These are phyloP conservation scores for Penicillium sp. DNA, from an alignment of 2,329 filamentous ascomycete genomes.

Conservation along the genomic window DNA sequence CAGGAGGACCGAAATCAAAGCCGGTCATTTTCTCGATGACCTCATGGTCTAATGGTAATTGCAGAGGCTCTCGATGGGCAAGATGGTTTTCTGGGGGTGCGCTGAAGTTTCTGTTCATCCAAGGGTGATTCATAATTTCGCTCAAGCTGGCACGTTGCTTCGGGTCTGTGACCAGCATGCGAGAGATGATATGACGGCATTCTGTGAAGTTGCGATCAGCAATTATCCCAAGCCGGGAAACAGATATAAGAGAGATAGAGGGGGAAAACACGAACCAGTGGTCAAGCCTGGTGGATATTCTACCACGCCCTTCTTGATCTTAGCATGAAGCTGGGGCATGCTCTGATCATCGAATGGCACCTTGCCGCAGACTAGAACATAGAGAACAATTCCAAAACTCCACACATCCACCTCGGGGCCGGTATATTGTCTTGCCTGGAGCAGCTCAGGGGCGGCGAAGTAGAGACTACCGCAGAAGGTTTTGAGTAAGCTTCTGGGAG, in stretches of 20 bases:
- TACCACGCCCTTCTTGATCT: constrained; percentile 96
- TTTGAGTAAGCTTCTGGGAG: constrained; percentile 81
- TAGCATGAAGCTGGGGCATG: constrained; percentile 96
- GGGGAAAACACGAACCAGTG: constrained; percentile 69
- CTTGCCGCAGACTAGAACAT: constrained; percentile 95
- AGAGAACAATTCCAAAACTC: constrained; percentile 98
- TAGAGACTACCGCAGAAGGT: constrained; percentile 98
- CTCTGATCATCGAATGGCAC: constrained; percentile 99
- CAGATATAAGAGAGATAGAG: not conserved
- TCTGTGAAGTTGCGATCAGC: constrained; percentile 60
- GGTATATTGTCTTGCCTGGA: constrained; percentile 92
- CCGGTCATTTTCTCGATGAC: constrained; percentile 94
- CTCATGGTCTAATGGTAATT: constrained; percentile 78
- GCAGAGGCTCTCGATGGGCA: constrained; percentile 80
- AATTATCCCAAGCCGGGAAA: not conserved
- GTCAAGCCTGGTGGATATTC: constrained; percentile 96
- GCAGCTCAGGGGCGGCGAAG: constrained; percentile 91
- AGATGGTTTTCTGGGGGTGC: constrained; percentile 87
- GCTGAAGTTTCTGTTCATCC: constrained; percentile 92
- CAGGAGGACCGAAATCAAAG: constrained; percentile 91
- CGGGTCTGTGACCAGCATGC: constrained; percentile 96
- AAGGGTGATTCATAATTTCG: constrained; percentile 93
- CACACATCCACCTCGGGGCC: constrained; percentile 97
- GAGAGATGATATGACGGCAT: constrained; percentile 87
- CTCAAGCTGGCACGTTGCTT: constrained; percentile 81